Percentiles rank a stretch among this genome's conserved stretches.
Conservation (phyloP, 139 green algal genomes). For the Yamagishiella unicocca region DNA sequence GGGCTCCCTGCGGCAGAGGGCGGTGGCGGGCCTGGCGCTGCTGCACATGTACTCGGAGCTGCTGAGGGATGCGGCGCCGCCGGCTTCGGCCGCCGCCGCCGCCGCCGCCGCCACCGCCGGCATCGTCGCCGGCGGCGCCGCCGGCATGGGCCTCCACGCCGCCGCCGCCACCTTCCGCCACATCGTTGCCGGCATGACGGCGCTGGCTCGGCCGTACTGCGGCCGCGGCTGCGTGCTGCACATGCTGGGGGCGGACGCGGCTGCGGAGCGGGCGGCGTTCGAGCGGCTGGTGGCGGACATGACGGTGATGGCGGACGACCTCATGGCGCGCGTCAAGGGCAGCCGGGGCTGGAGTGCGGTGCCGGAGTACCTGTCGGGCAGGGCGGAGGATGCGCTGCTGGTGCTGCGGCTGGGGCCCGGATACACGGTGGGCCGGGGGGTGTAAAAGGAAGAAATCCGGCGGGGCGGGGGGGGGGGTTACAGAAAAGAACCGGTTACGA, state of each 20-base stretch:
- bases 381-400: conserved; percentile 30
- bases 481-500: too few species aligned
- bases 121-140: neutral
- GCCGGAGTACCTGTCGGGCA: neutral
- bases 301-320: conserved; percentile 24
- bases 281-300: conserved; percentile 16
- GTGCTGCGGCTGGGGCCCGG: conserved; percentile 26
- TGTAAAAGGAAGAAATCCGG: neutral
- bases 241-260: conserved; percentile 34
- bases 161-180: neutral
- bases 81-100: neutral
- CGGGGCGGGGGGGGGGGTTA: neutral
- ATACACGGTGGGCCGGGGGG: conserved; percentile 26
- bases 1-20: conserved; percentile 2
- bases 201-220: conserved; percentile 17
- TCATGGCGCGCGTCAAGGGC: neutral
- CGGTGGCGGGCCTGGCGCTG: conserved; percentile 24
- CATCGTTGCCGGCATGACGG: conserved; percentile 27
- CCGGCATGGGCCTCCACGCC: conserved; percentile 32
- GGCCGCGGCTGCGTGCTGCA: conserved; percentile 31
- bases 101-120: conserved; percentile 4
- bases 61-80: neutral
- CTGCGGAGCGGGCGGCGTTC: conserved; percentile 1
- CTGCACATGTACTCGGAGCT: conserved; percentile 30
- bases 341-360: neutral